Evolutionary conservation across 345 rosid genomes (phyloP).

Genomic region (Isatis tinctoria): DNA sequence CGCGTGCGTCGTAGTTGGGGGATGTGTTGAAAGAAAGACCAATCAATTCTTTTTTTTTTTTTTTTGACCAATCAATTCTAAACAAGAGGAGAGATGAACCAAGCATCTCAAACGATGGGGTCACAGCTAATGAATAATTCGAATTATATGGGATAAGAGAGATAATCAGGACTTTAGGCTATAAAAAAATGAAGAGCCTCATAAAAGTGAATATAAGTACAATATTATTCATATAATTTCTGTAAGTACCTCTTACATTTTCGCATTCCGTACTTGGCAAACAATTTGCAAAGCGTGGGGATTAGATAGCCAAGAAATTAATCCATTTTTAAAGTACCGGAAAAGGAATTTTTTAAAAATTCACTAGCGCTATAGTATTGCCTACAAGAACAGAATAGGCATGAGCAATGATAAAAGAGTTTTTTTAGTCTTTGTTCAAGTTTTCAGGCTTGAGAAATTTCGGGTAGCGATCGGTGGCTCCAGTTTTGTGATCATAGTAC

Average conservation of each 20-base stretch:
- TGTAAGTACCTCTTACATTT: conserved; percentile 3
- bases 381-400: background rate
- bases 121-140: background rate
- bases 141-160: background rate
- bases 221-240: background rate
- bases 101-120: background rate
- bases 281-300: conserved; percentile 2
- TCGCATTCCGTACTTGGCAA: background rate
- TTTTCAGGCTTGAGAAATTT: conserved; percentile 45
- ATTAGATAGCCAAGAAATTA: background rate
- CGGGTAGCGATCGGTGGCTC: conserved; percentile 51
- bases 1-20: background rate
- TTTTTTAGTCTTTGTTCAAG: conserved; percentile 41
- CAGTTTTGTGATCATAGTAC: conserved; percentile 68
- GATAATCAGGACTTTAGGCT: background rate
- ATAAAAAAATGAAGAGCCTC: background rate
- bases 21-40: background rate
- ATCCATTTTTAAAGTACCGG: background rate
- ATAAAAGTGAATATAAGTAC: background rate
- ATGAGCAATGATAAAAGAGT: background rate
- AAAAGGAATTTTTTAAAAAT: background rate
- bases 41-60: too few species aligned
- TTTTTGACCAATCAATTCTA: too few species aligned
- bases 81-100: background rate
- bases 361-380: conserved; percentile 6